Evolutionary conservation across 345 rosid species (phyloP).

Genomic region (Heritiera fomes): DNA sequence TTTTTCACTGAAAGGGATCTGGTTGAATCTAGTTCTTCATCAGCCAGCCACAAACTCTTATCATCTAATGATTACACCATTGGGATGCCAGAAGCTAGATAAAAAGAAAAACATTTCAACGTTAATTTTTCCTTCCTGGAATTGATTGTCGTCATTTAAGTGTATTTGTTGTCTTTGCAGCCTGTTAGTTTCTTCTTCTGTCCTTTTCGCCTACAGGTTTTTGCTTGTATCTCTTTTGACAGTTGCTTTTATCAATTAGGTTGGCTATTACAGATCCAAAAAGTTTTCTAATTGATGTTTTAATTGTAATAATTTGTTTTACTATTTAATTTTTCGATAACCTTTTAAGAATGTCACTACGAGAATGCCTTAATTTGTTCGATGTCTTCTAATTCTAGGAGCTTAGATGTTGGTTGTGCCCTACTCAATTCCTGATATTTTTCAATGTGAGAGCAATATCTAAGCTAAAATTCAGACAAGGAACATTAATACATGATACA

Average conservation of each 20-base stretch:
- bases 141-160: neutral
- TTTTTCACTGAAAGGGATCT: constrained; percentile 23
- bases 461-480: too few species aligned
- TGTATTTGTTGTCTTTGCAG: neutral
- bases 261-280: too few species aligned
- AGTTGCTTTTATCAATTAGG: too few species aligned
- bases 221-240: neutral
- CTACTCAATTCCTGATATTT: too few species aligned
- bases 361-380: too few species aligned
- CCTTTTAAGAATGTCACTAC: neutral
- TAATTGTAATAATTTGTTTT: too few species aligned
- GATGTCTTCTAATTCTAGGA: too few species aligned
- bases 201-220: neutral
- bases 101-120: neutral
- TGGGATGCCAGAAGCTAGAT: neutral
- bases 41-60: neutral
- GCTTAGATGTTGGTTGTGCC: too few species aligned
- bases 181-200: neutral
- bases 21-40: constrained; percentile 15
- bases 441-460: too few species aligned
- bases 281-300: too few species aligned
- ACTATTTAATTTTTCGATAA: too few species aligned
- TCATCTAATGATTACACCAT: constrained; percentile 9
- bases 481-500: too few species aligned
- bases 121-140: neutral